Conservation (phyloP, 177 flowering plant genomes). For the Telopea speciosissima region DNA sequence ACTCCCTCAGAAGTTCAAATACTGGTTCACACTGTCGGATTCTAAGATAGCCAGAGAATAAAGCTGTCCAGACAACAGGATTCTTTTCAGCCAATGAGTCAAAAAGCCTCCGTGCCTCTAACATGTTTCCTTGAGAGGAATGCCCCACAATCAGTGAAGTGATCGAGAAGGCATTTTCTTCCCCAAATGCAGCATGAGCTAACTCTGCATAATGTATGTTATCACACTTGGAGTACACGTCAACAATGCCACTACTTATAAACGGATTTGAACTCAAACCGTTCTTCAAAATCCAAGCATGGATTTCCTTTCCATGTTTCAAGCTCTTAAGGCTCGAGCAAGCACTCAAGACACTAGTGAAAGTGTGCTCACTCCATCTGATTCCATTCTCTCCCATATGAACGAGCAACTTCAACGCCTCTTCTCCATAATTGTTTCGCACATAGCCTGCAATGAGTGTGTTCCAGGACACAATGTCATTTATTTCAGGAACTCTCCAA, state of each 20-base stretch:
- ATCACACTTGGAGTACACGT: slow-evolving; percentile 72
- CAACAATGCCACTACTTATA: slow-evolving; percentile 59
- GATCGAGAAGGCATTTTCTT: slow-evolving; percentile 37
- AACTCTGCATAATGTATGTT: slow-evolving; percentile 57
- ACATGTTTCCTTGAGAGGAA: slow-evolving; percentile 50
- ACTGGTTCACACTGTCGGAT: slow-evolving; percentile 44
- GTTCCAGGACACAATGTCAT: slow-evolving; percentile 74
- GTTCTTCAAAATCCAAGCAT: slow-evolving; percentile 49
- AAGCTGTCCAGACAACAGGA: slow-evolving; percentile 63
- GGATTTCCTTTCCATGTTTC: slow-evolving; percentile 57
- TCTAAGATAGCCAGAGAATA: slow-evolving; percentile 65
- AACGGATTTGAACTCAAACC: slow-evolving; percentile 45
- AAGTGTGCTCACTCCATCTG: slow-evolving; percentile 52
- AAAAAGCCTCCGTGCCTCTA: slow-evolving; percentile 52
- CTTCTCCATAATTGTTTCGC: slow-evolving; percentile 43
- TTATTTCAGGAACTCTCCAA: slow-evolving; percentile 34
- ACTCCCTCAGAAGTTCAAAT: slow-evolving; percentile 52
- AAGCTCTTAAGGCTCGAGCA: slow-evolving; percentile 43
- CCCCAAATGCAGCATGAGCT: slow-evolving; percentile 20
- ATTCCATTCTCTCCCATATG: slow-evolving; percentile 44
- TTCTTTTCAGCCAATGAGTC: slow-evolving; percentile 55
- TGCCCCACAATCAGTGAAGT: slow-evolving; percentile 63
- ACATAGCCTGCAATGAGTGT: slow-evolving; percentile 62
- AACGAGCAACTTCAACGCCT: slow-evolving; percentile 42
- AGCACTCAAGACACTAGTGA: slow-evolving; percentile 53